Evolutionary conservation across 495 filamentous ascomycete species (phyloP), one percentile per base, ranked within the genome.

Genomic region (Neurospora sublineolata): DNA sequence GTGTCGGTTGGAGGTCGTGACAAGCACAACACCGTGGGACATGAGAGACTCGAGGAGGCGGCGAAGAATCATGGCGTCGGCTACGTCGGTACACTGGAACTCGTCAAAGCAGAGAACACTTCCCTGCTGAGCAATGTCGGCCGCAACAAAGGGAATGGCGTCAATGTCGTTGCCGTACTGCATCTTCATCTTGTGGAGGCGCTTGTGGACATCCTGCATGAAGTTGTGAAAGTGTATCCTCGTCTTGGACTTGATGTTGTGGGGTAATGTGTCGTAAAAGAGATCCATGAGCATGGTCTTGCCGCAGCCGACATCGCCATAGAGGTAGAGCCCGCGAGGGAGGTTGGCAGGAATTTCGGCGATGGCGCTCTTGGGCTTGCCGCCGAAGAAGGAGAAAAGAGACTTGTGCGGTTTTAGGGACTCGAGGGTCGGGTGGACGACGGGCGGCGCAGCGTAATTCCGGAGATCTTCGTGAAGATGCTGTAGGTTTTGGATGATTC

Each of bases 201-300:
- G 87, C 79, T 91, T 93, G 86, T 99, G 95, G 72, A 98, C 93
- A 81, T 97, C 92, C 82, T 99, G 95, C 94, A 99, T 99, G 85
- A 98, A 99, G 80, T 96, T 97, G 83, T 98, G 93, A 82, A 99
- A 99, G 83, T 99, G 95, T 75, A 98, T 97, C 18, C 95, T 87
- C n/a, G 91, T 96, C 84, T 97, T 97, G 46, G 88, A 87, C 71
- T 82, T 86, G 73, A 99, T 93, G 75, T 91, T 89, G 16, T 83
- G 76, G 5, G 95, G 95, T 69, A 99, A 82, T 1, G 94, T 97
- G 70, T 98, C 93, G 82, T 93, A 97, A 82, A 99, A 98, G 76
- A 99, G 84, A 77, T 99, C 96, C 95, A 99, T 98, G 74, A 99
- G 84, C 96, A 99, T 99, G 1, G 96, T 98, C 86, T 99, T 99